A percentile compares a stretch with the other conserved stretches of the same genome.
Conservation (phyloP, 1,284 basidiomycete genomes). For the Exobasidium cylindrosporum region DNA sequence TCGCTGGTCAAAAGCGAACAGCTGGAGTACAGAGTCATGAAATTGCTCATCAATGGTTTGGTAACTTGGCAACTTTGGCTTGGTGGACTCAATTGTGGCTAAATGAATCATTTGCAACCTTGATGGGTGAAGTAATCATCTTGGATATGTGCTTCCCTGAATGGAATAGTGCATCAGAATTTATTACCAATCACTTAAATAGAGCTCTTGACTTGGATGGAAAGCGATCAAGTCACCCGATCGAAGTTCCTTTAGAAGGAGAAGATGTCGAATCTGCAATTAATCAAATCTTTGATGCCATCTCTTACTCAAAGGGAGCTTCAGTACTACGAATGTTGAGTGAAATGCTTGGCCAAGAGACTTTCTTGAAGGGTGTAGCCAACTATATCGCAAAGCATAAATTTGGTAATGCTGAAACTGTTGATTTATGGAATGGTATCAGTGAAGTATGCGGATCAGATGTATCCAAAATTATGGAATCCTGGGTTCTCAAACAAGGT, state of each 20-base stretch:
- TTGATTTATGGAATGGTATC: slow-evolving; percentile 87
- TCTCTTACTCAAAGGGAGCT: slow-evolving; percentile 57
- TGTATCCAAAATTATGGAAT: slow-evolving; percentile 78
- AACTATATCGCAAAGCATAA: slow-evolving; percentile 83
- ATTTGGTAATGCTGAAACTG: slow-evolving; percentile 70
- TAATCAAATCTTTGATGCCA: slow-evolving; percentile 53
- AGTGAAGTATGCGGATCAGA: slow-evolving; percentile 73
- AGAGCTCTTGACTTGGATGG: slow-evolving; percentile 77
- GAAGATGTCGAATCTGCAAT: slow-evolving; percentile 52
- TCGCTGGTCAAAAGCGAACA: slow-evolving; percentile 75
- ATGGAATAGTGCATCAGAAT: slow-evolving; percentile 61
- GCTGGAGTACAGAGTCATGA: slow-evolving; percentile 79
- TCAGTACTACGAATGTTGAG: slow-evolving; percentile 85
- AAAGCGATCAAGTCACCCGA: slow-evolving; percentile 87
- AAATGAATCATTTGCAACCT: slow-evolving; percentile 75
- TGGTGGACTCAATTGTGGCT: slow-evolving; percentile 72
- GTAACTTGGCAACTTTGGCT: slow-evolving; percentile 85
- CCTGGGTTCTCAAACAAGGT: slow-evolving; percentile 81
- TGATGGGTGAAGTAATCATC: slow-evolving; percentile 83
- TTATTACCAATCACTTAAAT: slow-evolving; percentile 61
- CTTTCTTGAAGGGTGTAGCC: slow-evolving; percentile 61
- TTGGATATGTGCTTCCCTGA: slow-evolving; percentile 64
- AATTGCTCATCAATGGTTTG: slow-evolving; percentile 64
- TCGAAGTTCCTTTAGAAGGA: slow-evolving; percentile 70
- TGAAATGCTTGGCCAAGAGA: slow-evolving; percentile 74